Evolutionary conservation across 495 filamentous ascomycete species (phyloP), one percentile per base, ranked within the genome.

Genomic region (Lasiosphaeriaceae sp.): DNA sequence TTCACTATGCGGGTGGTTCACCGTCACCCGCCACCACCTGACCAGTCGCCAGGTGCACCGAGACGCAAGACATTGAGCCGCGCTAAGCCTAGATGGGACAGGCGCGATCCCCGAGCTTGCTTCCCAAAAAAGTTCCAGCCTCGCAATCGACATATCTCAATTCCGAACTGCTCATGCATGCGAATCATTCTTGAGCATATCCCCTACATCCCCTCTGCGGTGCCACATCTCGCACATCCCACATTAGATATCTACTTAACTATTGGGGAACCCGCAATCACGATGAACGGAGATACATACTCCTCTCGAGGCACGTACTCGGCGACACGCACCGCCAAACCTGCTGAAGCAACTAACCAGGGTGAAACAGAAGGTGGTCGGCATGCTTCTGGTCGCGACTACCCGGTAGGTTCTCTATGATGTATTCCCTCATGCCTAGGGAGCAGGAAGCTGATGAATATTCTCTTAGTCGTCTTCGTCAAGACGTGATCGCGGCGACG

Each of bases 231-330:
- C 22, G 52, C 58, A 46, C 58, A 62, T 58, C 61, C 45, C 44
- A 31, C 11, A 46, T 5, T 14, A 35, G 24, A 39, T 58, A 37
- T 23, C 12, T 21, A n/a, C n/a, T n/a, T n/a, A 37, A 16, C 31
- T 9, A 50, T 31, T 45, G 29, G 19, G 26, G 26, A 29, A 60
- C 22, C 41, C 46, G 47, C 50, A 50, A 66, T 68, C 74, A 86
- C 56, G 58, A 96, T 96, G 90, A 94, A 93, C 87, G 88, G 88
- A 67, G 90, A 94, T 69, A 86, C 77, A 64, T 93, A 93, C 73
- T 86, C 88, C 58, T 83, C 88, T 70, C 85, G 89, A 85, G 88
- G 87, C 87, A 77, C 72, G 77, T 65, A 58, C 51, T 54, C 49
- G 34, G 20, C 47, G 37, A 59, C 50, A 55, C 29, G 57, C 26